phyloP scores from a whole-genome alignment of 768 basidiomycete genomes.

The Chiua virens region DNA sequence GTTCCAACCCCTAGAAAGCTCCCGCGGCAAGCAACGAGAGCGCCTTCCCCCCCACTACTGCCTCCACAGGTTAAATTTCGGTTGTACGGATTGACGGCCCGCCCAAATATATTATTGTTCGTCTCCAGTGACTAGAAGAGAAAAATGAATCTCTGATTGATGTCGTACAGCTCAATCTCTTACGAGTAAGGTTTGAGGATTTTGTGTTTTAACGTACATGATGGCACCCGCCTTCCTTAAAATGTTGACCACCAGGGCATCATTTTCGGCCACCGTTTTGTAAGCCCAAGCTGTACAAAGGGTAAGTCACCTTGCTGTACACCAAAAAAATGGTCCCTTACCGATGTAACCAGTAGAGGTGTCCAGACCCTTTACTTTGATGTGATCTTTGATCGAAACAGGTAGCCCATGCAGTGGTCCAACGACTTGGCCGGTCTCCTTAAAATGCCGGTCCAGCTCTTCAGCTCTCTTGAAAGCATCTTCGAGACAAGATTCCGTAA shows the following conservation, averaged over 20 bases:
- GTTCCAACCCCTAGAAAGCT: slow-evolving; percentile 44
- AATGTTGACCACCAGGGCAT: slow-evolving; percentile 45
- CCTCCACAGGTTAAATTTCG: slow-evolving; percentile 43
- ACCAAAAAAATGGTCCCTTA: not conserved
- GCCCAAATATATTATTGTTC: slow-evolving; percentile 55
- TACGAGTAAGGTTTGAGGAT: slow-evolving; percentile 49
- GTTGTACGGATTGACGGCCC: slow-evolving; percentile 68
- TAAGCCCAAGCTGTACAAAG: slow-evolving; percentile 39
- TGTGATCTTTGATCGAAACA: slow-evolving; percentile 48
- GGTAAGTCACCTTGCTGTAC: slow-evolving; percentile 4
- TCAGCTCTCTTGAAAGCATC: slow-evolving; percentile 47
- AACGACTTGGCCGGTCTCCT: slow-evolving; percentile 45
- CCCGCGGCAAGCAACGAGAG: slow-evolving; percentile 44
- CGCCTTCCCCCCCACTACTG: slow-evolving; percentile 49
- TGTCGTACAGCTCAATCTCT: slow-evolving; percentile 18
- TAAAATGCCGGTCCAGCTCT: slow-evolving; percentile 48
- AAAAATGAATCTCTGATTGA: slow-evolving; percentile 8
- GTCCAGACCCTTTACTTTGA: slow-evolving; percentile 44
- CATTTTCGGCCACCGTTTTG: slow-evolving; percentile 35
- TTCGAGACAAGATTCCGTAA: slow-evolving; percentile 59
- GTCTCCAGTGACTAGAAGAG: slow-evolving; percentile 47
- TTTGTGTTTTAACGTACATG: slow-evolving; percentile 47
- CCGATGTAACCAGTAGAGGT: slow-evolving; percentile 36
- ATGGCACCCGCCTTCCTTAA: slow-evolving; percentile 46
- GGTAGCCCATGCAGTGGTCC: slow-evolving; percentile 48